phyloP scores from a whole-genome alignment of 2,329 filamentous ascomycete genomes.

The Botrytis sinoallii region DNA sequence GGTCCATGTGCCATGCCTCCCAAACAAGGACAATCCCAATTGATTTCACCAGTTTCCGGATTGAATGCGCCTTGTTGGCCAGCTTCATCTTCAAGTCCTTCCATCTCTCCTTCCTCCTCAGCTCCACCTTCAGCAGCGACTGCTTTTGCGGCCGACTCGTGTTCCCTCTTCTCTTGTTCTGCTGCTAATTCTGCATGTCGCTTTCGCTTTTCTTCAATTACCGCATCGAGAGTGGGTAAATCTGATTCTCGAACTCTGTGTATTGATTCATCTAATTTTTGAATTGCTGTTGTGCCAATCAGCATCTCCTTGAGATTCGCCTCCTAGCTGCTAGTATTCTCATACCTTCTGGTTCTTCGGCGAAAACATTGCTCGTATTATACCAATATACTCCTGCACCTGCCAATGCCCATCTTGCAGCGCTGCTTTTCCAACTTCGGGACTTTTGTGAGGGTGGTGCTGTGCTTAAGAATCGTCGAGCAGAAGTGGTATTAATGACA shows the following conservation, averaged over 20 bases:
- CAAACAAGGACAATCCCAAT: constrained; percentile 98
- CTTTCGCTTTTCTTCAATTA: constrained; percentile 60
- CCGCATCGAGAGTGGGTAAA: constrained; percentile 62
- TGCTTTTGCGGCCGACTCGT: constrained; percentile 25
- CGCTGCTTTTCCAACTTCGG: constrained; percentile 77
- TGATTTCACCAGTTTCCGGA: constrained; percentile 98
- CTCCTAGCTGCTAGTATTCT: constrained; percentile 36
- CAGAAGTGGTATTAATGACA: constrained; percentile 20
- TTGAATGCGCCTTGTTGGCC: constrained; percentile 91
- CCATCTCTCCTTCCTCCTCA: constrained; percentile 39
- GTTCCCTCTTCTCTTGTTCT: constrained; percentile 30
- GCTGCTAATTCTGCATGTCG: constrained; percentile 35
- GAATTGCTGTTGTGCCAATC: constrained; percentile 33
- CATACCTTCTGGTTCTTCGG: constrained; percentile 75
- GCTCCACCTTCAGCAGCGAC: constrained; percentile 26
- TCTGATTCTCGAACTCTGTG: constrained; percentile 46
- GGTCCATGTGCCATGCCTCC: constrained; percentile 96
- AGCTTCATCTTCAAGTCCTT: constrained; percentile 74
- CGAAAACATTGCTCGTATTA: constrained; percentile 84
- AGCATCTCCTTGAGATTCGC: constrained; percentile 21
- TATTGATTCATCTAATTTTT: constrained; percentile 39
- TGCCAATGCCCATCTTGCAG: constrained; percentile 71
- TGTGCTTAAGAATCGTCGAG: constrained; percentile 54
- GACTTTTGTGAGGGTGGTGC: constrained; percentile 60
- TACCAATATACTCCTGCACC: constrained; percentile 85